Evolutionary conservation across 2,329 filamentous ascomycete genomes (phyloP).

Genomic region (Talaromyces atroroseus): DNA sequence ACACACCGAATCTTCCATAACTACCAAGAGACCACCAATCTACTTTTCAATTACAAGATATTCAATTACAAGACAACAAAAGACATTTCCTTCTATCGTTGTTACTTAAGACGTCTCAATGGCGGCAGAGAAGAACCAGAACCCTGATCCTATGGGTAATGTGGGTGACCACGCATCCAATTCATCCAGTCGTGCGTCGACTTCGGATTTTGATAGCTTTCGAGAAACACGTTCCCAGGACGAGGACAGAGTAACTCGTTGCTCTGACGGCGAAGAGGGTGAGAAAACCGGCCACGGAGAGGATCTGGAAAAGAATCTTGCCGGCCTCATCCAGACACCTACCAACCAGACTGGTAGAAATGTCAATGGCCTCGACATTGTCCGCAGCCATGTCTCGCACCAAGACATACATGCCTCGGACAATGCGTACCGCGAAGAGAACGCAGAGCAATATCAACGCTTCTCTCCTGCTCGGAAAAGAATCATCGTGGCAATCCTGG

Average conservation of each 20-base stretch:
- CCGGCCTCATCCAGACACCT: slow-evolving; percentile 4
- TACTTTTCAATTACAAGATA: neutral
- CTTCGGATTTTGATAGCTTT: neutral
- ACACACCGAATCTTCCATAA: neutral
- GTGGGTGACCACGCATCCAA: neutral
- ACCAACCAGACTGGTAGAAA: slow-evolving; percentile 5
- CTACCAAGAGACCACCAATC: neutral
- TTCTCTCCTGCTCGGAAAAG: slow-evolving; percentile 59
- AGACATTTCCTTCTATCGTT: neutral
- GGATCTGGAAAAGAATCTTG: slow-evolving; percentile 6
- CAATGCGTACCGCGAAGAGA: slow-evolving; percentile 35
- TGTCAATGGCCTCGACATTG: slow-evolving; percentile 21
- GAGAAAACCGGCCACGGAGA: neutral
- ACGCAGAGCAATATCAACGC: slow-evolving; percentile 58
- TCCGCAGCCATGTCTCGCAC: slow-evolving; percentile 30
- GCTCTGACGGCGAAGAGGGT: neutral
- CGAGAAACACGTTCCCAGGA: neutral
- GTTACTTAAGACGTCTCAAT: neutral
- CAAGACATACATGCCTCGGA: slow-evolving; percentile 24
- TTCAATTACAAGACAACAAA: neutral
- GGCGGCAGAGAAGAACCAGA: neutral
- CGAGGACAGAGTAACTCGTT: neutral
- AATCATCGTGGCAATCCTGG: slow-evolving; percentile 62
- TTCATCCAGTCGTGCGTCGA: neutral
- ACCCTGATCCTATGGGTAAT: neutral